These are phyloP conservation scores for Citrullus amarus DNA, from an alignment of 306 rosid species.

Conservation along the genomic window DNA sequence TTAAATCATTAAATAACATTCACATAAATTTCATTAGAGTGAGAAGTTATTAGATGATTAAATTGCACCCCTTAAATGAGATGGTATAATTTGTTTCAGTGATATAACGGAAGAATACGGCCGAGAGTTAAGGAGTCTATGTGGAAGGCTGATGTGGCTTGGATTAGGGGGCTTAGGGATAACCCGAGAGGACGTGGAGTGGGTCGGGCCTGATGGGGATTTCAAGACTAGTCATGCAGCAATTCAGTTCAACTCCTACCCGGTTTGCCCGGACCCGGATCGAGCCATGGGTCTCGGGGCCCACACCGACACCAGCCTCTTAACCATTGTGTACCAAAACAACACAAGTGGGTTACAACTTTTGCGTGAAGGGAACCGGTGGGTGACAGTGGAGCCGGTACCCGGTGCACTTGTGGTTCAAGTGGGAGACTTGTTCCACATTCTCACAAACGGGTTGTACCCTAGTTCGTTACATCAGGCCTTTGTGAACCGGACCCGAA, in stretches of 20 bases:
- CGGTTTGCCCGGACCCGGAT: conserved; percentile 78
- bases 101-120: conserved; percentile 39
- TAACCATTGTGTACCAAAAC: conserved; percentile 60
- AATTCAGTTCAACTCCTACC: conserved; percentile 63
- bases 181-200: conserved; percentile 38
- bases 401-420: conserved; percentile 35
- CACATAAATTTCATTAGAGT: too few relatives aligned
- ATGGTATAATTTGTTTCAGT: conserved; percentile 15
- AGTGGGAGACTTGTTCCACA: conserved; percentile 60
- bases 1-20: too few relatives aligned
- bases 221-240: conserved; percentile 31
- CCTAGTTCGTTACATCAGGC: conserved; percentile 65
- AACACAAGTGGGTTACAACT: conserved; percentile 66
- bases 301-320: conserved; percentile 76
- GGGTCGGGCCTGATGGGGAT: conserved; percentile 46
- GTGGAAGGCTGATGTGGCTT: conserved; percentile 55
- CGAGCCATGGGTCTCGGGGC: conserved; percentile 93
- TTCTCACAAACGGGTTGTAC: conserved; percentile 61
- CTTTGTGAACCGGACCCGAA: conserved; percentile 48
- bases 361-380: conserved; percentile 30
- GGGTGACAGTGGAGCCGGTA: conserved; percentile 59
- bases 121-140: conserved; percentile 48
- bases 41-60: too few relatives aligned
- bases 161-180: conserved; percentile 55
- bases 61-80: too few relatives aligned